Conservation (phyloP, 1,139 yeast genomes). For the Zygosaccharomyces pseudobailii region DNA sequence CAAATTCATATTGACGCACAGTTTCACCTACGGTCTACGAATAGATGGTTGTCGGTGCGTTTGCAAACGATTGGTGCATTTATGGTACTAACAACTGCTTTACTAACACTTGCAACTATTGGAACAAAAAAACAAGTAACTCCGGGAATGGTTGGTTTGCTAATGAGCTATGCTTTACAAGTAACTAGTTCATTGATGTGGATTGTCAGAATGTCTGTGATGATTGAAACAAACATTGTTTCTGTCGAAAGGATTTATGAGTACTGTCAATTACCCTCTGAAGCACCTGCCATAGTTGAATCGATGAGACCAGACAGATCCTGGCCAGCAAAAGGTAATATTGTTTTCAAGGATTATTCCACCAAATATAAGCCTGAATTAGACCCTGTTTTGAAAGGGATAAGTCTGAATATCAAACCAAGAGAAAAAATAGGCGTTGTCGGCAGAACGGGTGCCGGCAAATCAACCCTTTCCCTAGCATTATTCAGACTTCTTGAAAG, state of each 20-base stretch:
- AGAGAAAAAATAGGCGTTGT: slow-evolving; percentile 74
- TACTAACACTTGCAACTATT: slow-evolving; percentile 51
- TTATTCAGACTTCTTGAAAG: slow-evolving; percentile 73
- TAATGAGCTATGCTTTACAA: slow-evolving; percentile 66
- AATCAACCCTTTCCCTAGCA: slow-evolving; percentile 65
- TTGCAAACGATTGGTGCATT: slow-evolving; percentile 65
- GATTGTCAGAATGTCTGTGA: slow-evolving; percentile 64
- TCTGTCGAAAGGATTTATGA: slow-evolving; percentile 75
- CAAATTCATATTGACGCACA: slow-evolving; percentile 60
- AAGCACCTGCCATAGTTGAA: slow-evolving; percentile 44
- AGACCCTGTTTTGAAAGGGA: slow-evolving; percentile 53
- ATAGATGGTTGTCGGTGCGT: slow-evolving; percentile 71
- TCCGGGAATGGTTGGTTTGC: slow-evolving; percentile 69
- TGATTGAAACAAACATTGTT: slow-evolving; percentile 69
- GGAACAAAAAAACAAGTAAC: slow-evolving; percentile 46
- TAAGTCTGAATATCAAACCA: slow-evolving; percentile 49
- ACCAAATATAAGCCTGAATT: slow-evolving; percentile 58
- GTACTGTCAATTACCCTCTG: slow-evolving; percentile 58
- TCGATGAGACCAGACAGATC: slow-evolving; percentile 33
- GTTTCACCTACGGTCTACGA: slow-evolving; percentile 51
- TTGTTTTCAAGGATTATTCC: slow-evolving; percentile 55
- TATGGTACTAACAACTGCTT: slow-evolving; percentile 56
- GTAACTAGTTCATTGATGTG: slow-evolving; percentile 56
- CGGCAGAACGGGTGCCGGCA: slow-evolving; percentile 87
- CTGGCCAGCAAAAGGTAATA: slow-evolving; percentile 63